Conservation (phyloP, 345 rosid genomes). For the Citrus cavaleriei region DNA sequence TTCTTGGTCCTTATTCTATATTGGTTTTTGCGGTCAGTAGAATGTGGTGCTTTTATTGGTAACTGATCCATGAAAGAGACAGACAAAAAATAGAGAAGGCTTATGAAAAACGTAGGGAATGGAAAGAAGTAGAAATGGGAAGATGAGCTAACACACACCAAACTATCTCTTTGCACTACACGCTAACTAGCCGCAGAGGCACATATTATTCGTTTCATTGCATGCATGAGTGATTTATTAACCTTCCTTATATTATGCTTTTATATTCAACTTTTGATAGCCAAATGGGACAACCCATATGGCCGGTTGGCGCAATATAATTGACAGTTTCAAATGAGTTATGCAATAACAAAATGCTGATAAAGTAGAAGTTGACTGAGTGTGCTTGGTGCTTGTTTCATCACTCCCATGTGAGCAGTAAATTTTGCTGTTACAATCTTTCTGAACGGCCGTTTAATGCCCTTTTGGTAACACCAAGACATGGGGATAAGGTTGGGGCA, state of each 20-base stretch:
- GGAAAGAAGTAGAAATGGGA: constrained; percentile 2
- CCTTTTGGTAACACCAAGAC: neutral
- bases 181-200: constrained; percentile 1
- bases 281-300: neutral
- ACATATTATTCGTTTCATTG: no score
- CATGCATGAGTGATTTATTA: neutral
- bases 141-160: constrained; percentile 32
- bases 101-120: neutral
- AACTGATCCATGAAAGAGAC: constrained; percentile 12
- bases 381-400: neutral
- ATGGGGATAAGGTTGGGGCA: neutral
- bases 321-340: constrained; percentile 26
- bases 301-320: neutral
- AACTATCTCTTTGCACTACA: neutral
- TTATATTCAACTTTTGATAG: neutral
- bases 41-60: constrained; percentile 1
- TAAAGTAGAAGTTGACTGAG: constrained; percentile 10
- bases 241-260: neutral
- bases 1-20: constrained; percentile 19
- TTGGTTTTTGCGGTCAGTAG: neutral
- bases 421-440: constrained; percentile 5
- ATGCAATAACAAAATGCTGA: neutral
- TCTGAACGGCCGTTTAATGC: constrained; percentile 5
- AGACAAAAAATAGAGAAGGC: neutral
- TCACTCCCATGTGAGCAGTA: constrained; percentile 16